Base-by-base conservation (phyloP, 2,329 filamentous ascomycete species). In the Ophiostoma montium region DNA sequence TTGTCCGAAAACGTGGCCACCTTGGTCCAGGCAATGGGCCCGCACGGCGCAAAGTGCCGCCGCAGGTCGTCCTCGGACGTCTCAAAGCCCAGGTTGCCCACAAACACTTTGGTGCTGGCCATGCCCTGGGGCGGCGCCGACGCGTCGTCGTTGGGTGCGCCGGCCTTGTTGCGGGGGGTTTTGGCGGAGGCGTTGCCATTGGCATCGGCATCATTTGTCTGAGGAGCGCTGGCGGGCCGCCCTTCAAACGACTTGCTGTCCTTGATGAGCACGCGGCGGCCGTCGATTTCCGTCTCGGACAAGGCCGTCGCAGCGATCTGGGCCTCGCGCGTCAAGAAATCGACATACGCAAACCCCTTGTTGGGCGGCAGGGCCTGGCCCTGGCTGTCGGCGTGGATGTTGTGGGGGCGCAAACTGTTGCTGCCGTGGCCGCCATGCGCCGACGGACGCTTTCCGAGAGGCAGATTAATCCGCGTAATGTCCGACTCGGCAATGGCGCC, bases 261-360 rank as follows among this genome's bases (percentile, higher is more conserved):
- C 70, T 98, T 98, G 70, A 98, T 95, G 58, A 98, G 74, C 21
- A 96, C 77, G 53, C 82, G 82, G 48, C 92, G 81, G 16, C 85
- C 83, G 38, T 72, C 68, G 47, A 94, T 69, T 47, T 88, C 76
- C 38, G 81, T 84, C 66, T 98, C 92, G n/a, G 85, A 94, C 36
- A 95, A 70, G 2, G 79, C 82, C 54, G 95, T 75, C 43, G 88
- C 89, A n/a, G 82, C 78, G 32, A 87, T 70, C 59, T 88, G 76
- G 39, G 80, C 76, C n/a, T 67, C 67, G 36, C 82, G 75, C 21
- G 75, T 82, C 42, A 78, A 70, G 61, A 98, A 95, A 63, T 98
- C 94, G 55, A 98, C 80, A 61, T 98, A 98, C 49, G 92, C 92
- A 62, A 95, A 98, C 15, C 92, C 94, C 66, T 84, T 90, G 70